phyloP scores from a whole-genome alignment of 345 rosid genomes.

The Syzygium oleosum region DNA sequence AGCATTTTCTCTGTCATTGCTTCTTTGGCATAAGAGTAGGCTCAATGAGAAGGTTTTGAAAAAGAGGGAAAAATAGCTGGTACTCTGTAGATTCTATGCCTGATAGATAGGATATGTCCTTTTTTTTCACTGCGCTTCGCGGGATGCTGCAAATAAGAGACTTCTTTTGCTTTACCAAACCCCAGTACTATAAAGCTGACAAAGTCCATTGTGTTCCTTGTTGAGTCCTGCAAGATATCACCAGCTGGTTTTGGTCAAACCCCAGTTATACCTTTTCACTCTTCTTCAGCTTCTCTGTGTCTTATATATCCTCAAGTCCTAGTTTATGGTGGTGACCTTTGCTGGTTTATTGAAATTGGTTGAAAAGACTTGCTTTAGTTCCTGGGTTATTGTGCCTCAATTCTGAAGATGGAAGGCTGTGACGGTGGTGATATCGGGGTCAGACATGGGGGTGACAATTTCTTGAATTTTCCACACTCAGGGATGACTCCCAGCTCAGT shows the following conservation, averaged over 20 bases:
- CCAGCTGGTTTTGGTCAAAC: slow-evolving; percentile 41
- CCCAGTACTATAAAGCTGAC: slow-evolving; percentile 55
- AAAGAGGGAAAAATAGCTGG: slow-evolving; percentile 23
- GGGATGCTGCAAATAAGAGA: slow-evolving; percentile 38
- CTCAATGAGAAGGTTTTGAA: slow-evolving; percentile 43
- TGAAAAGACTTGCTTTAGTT: slow-evolving; percentile 1
- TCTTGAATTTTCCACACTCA: slow-evolving; percentile 31
- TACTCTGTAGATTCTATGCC: slow-evolving; percentile 17
- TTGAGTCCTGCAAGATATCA: slow-evolving; percentile 58
- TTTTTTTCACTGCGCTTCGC: slow-evolving; percentile 15
- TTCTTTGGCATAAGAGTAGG: slow-evolving; percentile 24
- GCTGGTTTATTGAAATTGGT: not conserved
- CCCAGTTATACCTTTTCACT: slow-evolving; percentile 7
- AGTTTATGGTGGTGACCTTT: not conserved
- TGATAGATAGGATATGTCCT: slow-evolving; percentile 14
- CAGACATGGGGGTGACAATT: slow-evolving; percentile 36
- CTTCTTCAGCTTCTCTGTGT: slow-evolving; percentile 4
- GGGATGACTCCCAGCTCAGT: slow-evolving; percentile 24
- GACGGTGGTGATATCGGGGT: slow-evolving; percentile 34
- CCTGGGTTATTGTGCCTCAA: slow-evolving; percentile 14
- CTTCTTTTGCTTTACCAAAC: slow-evolving; percentile 40
- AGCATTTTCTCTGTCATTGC: not conserved
- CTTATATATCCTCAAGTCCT: not conserved
- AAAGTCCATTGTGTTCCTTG: slow-evolving; percentile 45
- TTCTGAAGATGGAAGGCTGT: slow-evolving; percentile 42